A percentile compares a stretch with the other conserved stretches of the same genome.
Evolutionary conservation across 306 rosid species (phyloP).

Genomic region (Vigna reflexopilosa): DNA sequence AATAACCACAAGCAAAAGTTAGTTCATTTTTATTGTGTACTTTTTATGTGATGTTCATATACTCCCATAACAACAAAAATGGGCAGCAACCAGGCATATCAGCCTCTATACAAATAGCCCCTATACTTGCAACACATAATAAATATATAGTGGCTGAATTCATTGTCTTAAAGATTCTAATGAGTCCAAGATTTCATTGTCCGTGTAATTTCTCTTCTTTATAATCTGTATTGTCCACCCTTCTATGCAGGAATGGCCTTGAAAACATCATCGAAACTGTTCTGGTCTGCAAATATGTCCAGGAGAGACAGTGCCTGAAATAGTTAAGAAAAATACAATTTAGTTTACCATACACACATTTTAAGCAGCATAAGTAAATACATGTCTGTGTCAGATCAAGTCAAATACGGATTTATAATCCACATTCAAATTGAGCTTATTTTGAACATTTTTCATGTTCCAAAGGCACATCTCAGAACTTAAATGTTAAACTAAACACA

Average conservation of each 20-base stretch:
- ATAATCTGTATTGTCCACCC: constrained; percentile 35
- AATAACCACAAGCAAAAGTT: not conserved
- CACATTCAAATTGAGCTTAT: too few species aligned
- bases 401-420: too few species aligned
- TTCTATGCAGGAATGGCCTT: constrained; percentile 51
- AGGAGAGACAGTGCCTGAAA: constrained; percentile 88
- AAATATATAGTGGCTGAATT: constrained; percentile 37
- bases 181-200: constrained; percentile 21
- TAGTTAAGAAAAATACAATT: not conserved
- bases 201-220: constrained; percentile 21
- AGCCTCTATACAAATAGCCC: constrained; percentile 46
- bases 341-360: too few species aligned
- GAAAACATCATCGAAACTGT: constrained; percentile 51
- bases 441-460: too few species aligned
- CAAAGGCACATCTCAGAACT: too few species aligned
- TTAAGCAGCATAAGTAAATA: too few species aligned
- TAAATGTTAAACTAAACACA: too few species aligned
- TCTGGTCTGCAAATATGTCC: constrained; percentile 78
- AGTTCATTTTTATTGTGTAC: constrained; percentile 32
- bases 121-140: not conserved
- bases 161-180: constrained; percentile 14
- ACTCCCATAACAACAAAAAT: constrained; percentile 35
- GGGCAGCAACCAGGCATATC: constrained; percentile 43
- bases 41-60: constrained; percentile 34
- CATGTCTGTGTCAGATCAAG: too few species aligned